A percentile compares a stretch with the other conserved stretches of the same genome.
These are phyloP conservation scores for Penstemon eatonii DNA, from an alignment of 257 asterid species.

Conservation along the genomic window DNA sequence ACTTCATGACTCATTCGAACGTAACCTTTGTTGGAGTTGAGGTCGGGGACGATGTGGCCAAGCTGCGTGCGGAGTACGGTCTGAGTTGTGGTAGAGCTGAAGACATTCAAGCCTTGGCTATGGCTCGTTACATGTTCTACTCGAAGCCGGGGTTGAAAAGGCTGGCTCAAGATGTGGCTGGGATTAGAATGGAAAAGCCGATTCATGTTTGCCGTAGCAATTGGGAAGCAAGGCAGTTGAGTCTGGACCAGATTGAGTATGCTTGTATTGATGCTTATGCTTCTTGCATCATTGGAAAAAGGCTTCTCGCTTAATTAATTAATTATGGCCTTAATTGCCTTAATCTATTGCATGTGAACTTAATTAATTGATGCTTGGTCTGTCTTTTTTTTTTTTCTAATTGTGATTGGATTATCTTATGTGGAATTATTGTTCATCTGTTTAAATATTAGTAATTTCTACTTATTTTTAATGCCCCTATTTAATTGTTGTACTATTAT, in stretches of 20 bases:
- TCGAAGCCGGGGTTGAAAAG: slow-evolving; percentile 30
- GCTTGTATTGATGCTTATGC: slow-evolving; percentile 34
- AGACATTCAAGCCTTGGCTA: slow-evolving; percentile 27
- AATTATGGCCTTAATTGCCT: too few species aligned
- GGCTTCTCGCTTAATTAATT: neutral
- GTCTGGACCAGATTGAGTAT: slow-evolving; percentile 35
- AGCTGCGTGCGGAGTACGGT: slow-evolving; percentile 27
- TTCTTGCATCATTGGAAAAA: slow-evolving; percentile 26
- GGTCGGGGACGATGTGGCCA: slow-evolving; percentile 27
- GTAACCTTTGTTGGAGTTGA: slow-evolving; percentile 32
- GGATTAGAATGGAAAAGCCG: slow-evolving; percentile 32
- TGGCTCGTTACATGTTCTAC: slow-evolving; percentile 2
- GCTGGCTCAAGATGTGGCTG: slow-evolving; percentile 25
- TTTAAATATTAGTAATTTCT: too few species aligned
- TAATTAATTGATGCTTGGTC: too few species aligned
- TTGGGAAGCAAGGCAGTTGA: slow-evolving; percentile 26
- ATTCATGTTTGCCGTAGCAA: slow-evolving; percentile 27
- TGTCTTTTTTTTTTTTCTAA: too few species aligned
- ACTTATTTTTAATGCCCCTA: too few species aligned
- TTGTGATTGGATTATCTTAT: too few species aligned
- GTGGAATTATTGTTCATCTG: too few species aligned
- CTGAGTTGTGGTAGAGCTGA: slow-evolving; percentile 9
- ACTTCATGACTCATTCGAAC: neutral
- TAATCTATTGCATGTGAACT: too few species aligned
- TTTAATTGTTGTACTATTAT: too few species aligned